Evolutionary conservation across 768 basidiomycete genomes (phyloP).

Genomic region (Amanita phalloides): DNA sequence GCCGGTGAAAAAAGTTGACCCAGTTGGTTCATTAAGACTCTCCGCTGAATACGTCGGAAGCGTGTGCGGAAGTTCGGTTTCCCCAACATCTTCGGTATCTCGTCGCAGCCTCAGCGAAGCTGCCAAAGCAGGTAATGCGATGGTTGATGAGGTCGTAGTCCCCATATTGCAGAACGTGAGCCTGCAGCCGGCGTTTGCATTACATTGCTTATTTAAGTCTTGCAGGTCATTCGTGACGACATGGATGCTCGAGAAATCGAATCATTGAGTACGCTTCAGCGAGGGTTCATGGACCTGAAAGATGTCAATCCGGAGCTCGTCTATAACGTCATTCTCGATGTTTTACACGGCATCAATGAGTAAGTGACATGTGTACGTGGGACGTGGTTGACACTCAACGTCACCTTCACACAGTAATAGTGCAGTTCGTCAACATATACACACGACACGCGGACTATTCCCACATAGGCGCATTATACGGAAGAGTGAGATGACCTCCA

Average conservation of each 20-base stretch:
- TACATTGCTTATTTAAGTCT: not conserved
- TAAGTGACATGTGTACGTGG: conserved; percentile 26
- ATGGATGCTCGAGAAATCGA: conserved; percentile 87
- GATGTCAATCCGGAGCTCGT: conserved; percentile 77
- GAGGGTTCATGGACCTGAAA: conserved; percentile 83
- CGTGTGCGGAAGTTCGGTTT: conserved; percentile 35
- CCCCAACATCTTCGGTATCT: conserved; percentile 38
- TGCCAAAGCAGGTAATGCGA: conserved; percentile 49
- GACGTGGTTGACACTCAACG: conserved; percentile 4
- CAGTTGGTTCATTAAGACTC: conserved; percentile 59
- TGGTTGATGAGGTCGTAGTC: conserved; percentile 80
- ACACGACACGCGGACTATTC: conserved; percentile 72
- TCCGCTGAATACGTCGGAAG: conserved; percentile 80
- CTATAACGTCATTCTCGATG: conserved; percentile 81
- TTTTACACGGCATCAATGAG: conserved; percentile 88
- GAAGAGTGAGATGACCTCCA: conserved; percentile 77
- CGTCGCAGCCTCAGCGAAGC: conserved; percentile 46
- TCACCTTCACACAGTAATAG: conserved; percentile 43
- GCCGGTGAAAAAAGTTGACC: conserved; percentile 88
- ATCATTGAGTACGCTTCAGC: conserved; percentile 77
- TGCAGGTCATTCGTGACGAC: conserved; percentile 64
- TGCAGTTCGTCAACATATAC: conserved; percentile 72
- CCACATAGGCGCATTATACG: conserved; percentile 71
- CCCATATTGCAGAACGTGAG: conserved; percentile 69
- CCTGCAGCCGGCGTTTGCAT: conserved; percentile 7